Conservation (phyloP, 164 flowering plant genomes). For the Taxillus chinensis region DNA sequence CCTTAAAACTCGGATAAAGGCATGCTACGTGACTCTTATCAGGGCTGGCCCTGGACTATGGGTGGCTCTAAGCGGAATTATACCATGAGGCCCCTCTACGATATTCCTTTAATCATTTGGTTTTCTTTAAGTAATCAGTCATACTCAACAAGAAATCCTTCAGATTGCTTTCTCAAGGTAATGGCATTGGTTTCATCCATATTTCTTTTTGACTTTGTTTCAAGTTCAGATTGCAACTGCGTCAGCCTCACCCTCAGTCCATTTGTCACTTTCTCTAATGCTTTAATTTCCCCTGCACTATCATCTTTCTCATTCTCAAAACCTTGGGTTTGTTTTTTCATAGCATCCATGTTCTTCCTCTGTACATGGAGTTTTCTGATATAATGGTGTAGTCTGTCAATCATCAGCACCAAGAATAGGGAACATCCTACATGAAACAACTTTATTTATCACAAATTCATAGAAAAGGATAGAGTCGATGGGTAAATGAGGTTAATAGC, state of each 20-base stretch:
- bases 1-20: too few relatives aligned
- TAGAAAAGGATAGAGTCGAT: too few relatives aligned
- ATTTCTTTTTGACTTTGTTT: constrained; percentile 37
- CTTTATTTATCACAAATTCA: too few relatives aligned
- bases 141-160: constrained; percentile 73
- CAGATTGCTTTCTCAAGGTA: constrained; percentile 66
- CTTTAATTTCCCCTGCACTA: constrained; percentile 28
- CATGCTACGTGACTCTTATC: too few relatives aligned
- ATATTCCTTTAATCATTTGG: too few relatives aligned
- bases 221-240: constrained; percentile 42
- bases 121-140: constrained; percentile 69
- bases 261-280: constrained; percentile 31
- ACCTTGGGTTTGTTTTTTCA: constrained; percentile 36
- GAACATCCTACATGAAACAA: constrained; percentile 36
- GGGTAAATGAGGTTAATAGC: too few relatives aligned
- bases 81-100: too few relatives aligned
- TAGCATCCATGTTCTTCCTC: constrained; percentile 56
- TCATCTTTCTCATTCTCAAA: constrained; percentile 38
- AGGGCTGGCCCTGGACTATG: too few relatives aligned
- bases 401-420: constrained; percentile 59
- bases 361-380: constrained; percentile 59
- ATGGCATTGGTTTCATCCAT: constrained; percentile 46
- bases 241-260: constrained; percentile 27
- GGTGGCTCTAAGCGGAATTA: too few relatives aligned
- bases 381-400: constrained; percentile 68